Percentiles rank a stretch among this genome's conserved stretches.
Evolutionary conservation across 2,329 filamentous ascomycete species (phyloP).

Genomic region (Acarospora socialis): DNA sequence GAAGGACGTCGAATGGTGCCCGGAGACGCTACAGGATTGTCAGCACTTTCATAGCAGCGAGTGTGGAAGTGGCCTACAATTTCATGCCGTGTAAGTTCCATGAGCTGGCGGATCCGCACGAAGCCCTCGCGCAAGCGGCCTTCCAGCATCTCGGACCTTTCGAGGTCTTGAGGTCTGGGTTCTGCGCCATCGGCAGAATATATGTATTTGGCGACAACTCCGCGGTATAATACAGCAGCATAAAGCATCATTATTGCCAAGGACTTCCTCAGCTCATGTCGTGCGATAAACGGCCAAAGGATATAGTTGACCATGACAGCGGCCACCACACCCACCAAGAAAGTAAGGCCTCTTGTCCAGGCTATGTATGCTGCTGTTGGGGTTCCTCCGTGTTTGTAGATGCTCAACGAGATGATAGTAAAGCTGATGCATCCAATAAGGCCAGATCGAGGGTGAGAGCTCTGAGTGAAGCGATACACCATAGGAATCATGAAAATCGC

Average conservation of each 20-base stretch:
- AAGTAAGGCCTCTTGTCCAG: conserved; percentile 35
- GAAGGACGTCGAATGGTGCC: conserved; percentile 41
- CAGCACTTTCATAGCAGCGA: conserved; percentile 1
- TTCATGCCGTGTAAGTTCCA: conserved; percentile 45
- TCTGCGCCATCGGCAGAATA: conserved; percentile 42
- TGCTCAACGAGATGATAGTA: conserved; percentile 34
- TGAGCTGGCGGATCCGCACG: conserved; percentile 41
- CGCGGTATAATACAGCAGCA: conserved; percentile 41
- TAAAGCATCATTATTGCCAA: conserved; percentile 44
- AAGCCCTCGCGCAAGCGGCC: conserved; percentile 47
- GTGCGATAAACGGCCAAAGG: conserved; percentile 47
- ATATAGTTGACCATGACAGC: conserved; percentile 45
- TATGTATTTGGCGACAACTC: conserved; percentile 40
- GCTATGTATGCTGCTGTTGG: conserved; percentile 29
- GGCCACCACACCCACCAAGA: conserved; percentile 39
- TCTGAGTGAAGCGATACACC: conserved; percentile 43
- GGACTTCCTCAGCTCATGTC: conserved; percentile 43
- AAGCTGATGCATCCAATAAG: conserved; percentile 45
- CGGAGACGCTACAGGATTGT: conserved; percentile 30
- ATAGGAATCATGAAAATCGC: conserved; percentile 45
- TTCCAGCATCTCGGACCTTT: conserved; percentile 43
- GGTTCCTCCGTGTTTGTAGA: conserved; percentile 11
- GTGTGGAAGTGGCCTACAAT: conserved; percentile 20
- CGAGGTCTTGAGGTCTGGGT: conserved; percentile 38
- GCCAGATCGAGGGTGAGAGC: conserved; percentile 40